Percentiles rank a stretch among this genome's conserved stretches.
These are phyloP conservation scores for Xylaria sp. DNA, from an alignment of 2,329 filamentous ascomycete species.

Conservation along the genomic window DNA sequence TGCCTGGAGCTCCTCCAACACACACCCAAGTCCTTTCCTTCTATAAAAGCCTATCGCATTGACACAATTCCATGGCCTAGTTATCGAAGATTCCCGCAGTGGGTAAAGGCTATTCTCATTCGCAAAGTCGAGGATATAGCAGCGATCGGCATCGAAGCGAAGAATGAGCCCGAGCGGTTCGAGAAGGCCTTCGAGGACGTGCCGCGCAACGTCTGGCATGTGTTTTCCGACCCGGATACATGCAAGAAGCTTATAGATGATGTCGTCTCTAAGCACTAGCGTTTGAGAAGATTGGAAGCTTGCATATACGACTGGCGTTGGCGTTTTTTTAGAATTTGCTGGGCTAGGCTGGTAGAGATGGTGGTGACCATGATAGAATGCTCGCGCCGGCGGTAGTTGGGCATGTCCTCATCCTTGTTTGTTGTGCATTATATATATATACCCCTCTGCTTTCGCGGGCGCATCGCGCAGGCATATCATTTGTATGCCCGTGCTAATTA, in stretches of 20 bases:
- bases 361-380: background rate
- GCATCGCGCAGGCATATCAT: background rate
- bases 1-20: background rate
- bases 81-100: slow-evolving; percentile 69
- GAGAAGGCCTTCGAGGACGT: slow-evolving; percentile 81
- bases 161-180: slow-evolving; percentile 77
- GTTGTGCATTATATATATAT: slow-evolving; percentile 16
- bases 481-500: background rate
- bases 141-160: slow-evolving; percentile 70
- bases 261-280: slow-evolving; percentile 30
- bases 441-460: background rate
- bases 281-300: background rate
- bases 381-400: background rate
- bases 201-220: slow-evolving; percentile 73
- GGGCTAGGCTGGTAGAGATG: background rate
- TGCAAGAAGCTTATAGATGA: slow-evolving; percentile 51
- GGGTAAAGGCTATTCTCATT: slow-evolving; percentile 85
- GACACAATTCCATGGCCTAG: slow-evolving; percentile 40
- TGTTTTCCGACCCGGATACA: slow-evolving; percentile 80
- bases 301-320: background rate
- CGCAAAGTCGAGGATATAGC: slow-evolving; percentile 80
- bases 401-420: background rate
- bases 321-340: slow-evolving; percentile 6
- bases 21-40: too few relatives aligned
- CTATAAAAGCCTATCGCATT: background rate